Base-by-base conservation (phyloP, 208 protist genomes). In the Wallacemonas sp. region DNA sequence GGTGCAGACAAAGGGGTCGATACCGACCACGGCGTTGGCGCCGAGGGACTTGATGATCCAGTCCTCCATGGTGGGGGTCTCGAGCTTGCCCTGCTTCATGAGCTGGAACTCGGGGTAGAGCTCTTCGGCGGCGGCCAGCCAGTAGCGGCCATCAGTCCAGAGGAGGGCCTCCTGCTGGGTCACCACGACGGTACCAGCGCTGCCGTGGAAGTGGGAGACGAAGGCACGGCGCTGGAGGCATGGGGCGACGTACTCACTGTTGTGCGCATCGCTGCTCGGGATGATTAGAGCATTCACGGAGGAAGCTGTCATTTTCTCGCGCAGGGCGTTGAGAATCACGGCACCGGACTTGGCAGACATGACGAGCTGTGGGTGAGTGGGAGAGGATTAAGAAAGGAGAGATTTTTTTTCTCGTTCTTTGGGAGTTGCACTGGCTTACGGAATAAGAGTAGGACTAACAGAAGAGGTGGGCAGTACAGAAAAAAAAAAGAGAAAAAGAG, bases 81-180 rank as follows among this genome's bases (percentile, higher is more conserved):
- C 80, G 14, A 72, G 62, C 61, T 86, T 49, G 33, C 84, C 86
- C 38, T 86, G 69, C 62, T 90, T 91, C 94, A 97, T 97, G 44
- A 97, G 76, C 34, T 78, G 36, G 64, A 90, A 97, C 66, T 87
- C 80, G 0, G 77, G 62, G 66, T 87, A 91, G 11, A 98, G 67
- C 67, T 95, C 60, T 30, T 90, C 54, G 38, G 75, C 79, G 0
- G 97, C 98, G 55, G 98, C 96, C 22, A 97, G 41, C 77, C 90
- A 98, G 81, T 99, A 99, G 27, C 98, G 94, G 3, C 97, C 98
- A 68, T 99, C 98, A 2, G 98, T 99, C 97, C 96, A 99, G 15
- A 99, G 62, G 30, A 98, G 78, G 5, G 94, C 92, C 31, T 87
- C 68, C 3, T 88, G 72, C 68, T 78, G 56, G 19, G 86, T 92